Evolutionary conservation across 768 basidiomycete species (phyloP).

Genomic region (Kwoniella sp.): DNA sequence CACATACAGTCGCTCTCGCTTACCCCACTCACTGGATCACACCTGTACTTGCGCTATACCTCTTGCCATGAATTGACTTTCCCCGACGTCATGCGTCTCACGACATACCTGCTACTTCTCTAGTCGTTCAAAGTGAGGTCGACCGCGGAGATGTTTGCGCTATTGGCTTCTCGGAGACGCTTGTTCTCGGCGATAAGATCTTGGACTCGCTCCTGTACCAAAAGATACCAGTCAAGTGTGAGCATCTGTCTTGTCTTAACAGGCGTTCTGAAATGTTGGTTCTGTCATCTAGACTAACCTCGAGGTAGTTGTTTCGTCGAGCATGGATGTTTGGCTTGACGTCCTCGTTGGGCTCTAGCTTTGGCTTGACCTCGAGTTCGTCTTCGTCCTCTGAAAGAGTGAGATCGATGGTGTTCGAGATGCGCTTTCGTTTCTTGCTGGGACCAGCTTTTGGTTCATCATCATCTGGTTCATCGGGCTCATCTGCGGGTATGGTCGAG

Average conservation of each 20-base stretch:
- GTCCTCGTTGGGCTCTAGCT: background rate
- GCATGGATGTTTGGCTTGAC: background rate
- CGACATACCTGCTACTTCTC: too few species aligned
- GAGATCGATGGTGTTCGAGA: background rate
- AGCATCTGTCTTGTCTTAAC: too few species aligned
- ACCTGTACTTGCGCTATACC: too few species aligned
- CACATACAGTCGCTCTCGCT: too few species aligned
- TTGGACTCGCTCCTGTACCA: background rate
- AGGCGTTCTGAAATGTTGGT: too few species aligned
- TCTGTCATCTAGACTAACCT: too few species aligned
- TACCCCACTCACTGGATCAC: too few species aligned
- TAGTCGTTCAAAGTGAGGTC: background rate
- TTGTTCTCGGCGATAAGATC: background rate
- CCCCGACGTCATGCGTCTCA: too few species aligned
- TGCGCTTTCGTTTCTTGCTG: background rate
- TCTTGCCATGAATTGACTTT: too few species aligned
- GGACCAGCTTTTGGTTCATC: background rate
- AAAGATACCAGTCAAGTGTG: background rate
- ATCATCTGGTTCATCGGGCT: background rate
- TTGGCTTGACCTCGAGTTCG: background rate
- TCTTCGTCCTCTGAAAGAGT: background rate
- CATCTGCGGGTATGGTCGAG: too few species aligned
- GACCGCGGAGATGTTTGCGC: background rate
- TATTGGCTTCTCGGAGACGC: background rate
- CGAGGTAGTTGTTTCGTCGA: background rate